Evolutionary conservation across 306 rosid species (phyloP).

Genomic region (Quercus wislizeni): DNA sequence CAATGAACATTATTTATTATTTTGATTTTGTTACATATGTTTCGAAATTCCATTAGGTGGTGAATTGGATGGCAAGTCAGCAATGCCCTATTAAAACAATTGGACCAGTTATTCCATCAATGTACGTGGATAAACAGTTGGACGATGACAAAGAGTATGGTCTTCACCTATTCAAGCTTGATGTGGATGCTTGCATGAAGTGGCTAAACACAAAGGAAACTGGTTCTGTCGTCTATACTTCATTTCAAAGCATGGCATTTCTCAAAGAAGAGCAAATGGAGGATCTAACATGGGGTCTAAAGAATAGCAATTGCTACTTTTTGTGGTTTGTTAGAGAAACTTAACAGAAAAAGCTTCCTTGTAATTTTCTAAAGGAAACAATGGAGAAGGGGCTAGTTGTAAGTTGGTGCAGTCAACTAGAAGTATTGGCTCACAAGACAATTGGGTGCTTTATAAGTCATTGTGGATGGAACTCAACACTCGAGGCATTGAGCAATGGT

Average conservation of each 20-base stretch:
- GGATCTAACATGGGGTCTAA: background rate
- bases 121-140: constrained; percentile 4
- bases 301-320: background rate
- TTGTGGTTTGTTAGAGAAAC: constrained; percentile 9
- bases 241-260: background rate
- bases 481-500: constrained; percentile 7
- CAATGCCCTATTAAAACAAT: too few relatives aligned
- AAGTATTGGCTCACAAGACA: constrained; percentile 1
- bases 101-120: constrained; percentile 4
- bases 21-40: too few relatives aligned
- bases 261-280: constrained; percentile 13
- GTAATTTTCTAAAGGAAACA: background rate
- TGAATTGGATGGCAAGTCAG: too few relatives aligned
- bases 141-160: too few relatives aligned
- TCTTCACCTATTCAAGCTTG: background rate
- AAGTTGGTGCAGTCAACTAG: background rate
- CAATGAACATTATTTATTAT: too few relatives aligned
- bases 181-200: background rate
- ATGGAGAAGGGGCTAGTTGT: background rate
- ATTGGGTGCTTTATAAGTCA: background rate
- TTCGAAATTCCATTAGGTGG: too few relatives aligned
- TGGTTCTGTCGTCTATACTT: background rate
- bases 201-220: constrained; percentile 11
- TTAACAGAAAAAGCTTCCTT: background rate
- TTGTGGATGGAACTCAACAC: constrained; percentile 7